A percentile compares a stretch with the other conserved stretches of the same genome.
Conservation (phyloP, 805 yeast genomes). For the Hanseniaspora jakobsenii region DNA sequence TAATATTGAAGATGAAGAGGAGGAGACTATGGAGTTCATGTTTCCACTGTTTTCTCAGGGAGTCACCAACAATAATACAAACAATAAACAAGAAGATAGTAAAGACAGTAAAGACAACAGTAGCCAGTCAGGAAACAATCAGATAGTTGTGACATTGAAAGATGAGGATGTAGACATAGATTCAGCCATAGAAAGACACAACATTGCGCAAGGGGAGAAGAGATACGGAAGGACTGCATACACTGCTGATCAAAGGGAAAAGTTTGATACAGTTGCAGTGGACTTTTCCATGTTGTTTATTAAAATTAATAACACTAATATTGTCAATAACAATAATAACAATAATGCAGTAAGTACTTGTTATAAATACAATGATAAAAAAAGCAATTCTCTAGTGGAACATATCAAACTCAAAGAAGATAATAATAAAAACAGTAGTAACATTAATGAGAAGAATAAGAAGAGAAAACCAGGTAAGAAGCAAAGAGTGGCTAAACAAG, state of each 20-base stretch:
- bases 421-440: conserved; percentile 20
- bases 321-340: too few relatives aligned
- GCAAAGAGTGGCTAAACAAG: conserved; percentile 25
- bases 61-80: not conserved
- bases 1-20: not conserved
- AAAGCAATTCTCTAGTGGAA: conserved; percentile 17
- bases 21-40: conserved; percentile 7
- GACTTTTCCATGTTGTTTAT: too few relatives aligned
- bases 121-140: not conserved
- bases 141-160: conserved; percentile 6
- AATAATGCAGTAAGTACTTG: too few relatives aligned
- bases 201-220: not conserved
- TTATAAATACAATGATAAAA: conserved; percentile 6
- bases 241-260: not conserved
- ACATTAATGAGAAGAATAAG: conserved; percentile 7
- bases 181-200: not conserved
- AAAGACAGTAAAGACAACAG: not conserved
- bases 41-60: conserved; percentile 14
- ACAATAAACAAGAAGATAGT: too few relatives aligned
- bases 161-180: conserved; percentile 12
- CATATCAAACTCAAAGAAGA: conserved; percentile 18
- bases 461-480: conserved; percentile 27
- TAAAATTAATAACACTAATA: too few relatives aligned
- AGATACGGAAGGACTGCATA: conserved; percentile 4
- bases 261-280: not conserved